Evolutionary conservation across 441 rosid genomes (phyloP), one percentile per base, ranked within the genome.

Genomic region (Populus hybrid): DNA sequence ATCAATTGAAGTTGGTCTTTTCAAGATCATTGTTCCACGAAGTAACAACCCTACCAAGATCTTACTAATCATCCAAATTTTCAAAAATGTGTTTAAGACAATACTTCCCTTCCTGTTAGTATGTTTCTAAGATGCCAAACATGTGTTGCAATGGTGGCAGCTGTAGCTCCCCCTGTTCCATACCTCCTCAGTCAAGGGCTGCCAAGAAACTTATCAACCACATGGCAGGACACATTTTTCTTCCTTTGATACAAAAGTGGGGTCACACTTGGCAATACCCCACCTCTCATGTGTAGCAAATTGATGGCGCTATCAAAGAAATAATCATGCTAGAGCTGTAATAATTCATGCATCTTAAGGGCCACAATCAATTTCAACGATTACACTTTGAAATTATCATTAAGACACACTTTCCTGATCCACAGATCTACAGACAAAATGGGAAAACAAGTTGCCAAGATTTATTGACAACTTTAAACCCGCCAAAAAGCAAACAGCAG

Each of bases 401-500:
- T n/a, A n/a, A 5, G n/a, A 53, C 8, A 53, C 2, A 6, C 61
- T 53, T 50, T 50, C 61, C 8, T 53, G 21, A 18, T 53, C 61
- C 6, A 4, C 6, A 50, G n/a, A 50, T 50, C 59, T 50, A 18
- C 0, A 53, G 7, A 53, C 59, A 50, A 50, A 42, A 50, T 53
- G 61, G 29, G 61, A 53, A 53, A 53, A 53, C 61, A 53, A 53
- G 2, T 53, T 16, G n/a, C 61, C 61, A 53, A 6, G 61, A 53
- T 53, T 53, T 42, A 2, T 9, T 53, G 56, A 45, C 6, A 18
- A 18, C 2, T 18, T 53, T 16, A 53, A 53, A 53, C 61, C 61
- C 61, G 2, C 38, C 35, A 56, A 84, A 65, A n/a, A 35, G n/a
- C 66, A 53, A 24, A 75, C 45, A 35, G 33, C 21, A 40, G 11